Base-by-base conservation (phyloP, 2,329 filamentous ascomycete species). In the Penicillium nordicum region DNA sequence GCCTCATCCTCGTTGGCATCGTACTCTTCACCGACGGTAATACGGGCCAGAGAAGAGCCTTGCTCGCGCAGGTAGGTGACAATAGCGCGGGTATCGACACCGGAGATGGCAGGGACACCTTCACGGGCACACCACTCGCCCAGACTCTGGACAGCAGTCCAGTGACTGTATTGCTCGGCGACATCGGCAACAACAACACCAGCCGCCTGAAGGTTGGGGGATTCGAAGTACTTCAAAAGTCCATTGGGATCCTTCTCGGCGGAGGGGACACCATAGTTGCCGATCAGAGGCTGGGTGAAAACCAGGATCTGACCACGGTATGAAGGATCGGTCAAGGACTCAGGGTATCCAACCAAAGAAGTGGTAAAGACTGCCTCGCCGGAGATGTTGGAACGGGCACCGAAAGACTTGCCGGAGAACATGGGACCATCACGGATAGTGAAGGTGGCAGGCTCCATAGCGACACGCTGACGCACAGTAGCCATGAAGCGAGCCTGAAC, bases 301-400 rank as follows among this genome's bases (percentile, higher is more conserved):
- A 97, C 93, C 67, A 99, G 83, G 66, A 99, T 97, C 81, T 99
- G 94, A 52, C 78, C 85, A 65, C 85, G 84, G 74, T 88, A 88
- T 55, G 85, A 87, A 12, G 85, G 85, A 64, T 87, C 85, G 69
- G 84, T 86, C 79, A 88, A 79, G 44, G 84, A 97, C 81, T 99
- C 94, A 66, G 94, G 94, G 76, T 99, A 99, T 69, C 94, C 94
- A 57, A 99, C 94, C 54, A 97, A 86, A 25, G 93, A 97, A 59
- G 94, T 97, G 61, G 94, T 97, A 82, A 99, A 99, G 74, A 97
- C 94, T 44, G 94, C 94, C 81, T 99, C 94, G 67, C 94, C 94
- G 62, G 92, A 96, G 73, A 97, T 90, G 82, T 97, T 99, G 75
- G 89, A 85, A 76, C 95, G 94, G 72, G 94, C 94, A 69, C 94